Evolutionary conservation across 2,329 filamentous ascomycete species (phyloP), one percentile per base, ranked within the genome.

Genomic region (Lasiodiplodia theobromae): DNA sequence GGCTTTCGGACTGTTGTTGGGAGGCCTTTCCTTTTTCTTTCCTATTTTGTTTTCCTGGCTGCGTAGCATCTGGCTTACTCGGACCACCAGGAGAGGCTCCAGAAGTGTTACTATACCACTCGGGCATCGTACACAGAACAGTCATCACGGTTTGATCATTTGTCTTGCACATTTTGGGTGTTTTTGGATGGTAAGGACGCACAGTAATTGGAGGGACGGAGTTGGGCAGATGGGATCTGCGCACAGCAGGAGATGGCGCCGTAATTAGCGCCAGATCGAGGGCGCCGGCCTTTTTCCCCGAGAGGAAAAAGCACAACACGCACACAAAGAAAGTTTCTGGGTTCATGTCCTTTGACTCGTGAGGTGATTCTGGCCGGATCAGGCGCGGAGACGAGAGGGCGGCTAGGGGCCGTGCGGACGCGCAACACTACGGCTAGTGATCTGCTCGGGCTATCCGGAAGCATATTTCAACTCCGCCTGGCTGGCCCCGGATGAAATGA

Each of bases 221-320:
- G 49, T 56, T 47, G 63, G 12, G 18, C 14, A 12, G 52, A 47
- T 66, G 38, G 49, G 56, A 28, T 38, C 40, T 18, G 63, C 23
- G 52, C 44, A 47, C 44, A 16, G 51, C 63, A 56, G 51, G 63
- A 66, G 49, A 56, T 66, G 40, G 25, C 63, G 51, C 63, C 31
- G 63, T 66, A 56, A 66, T 66, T 56, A 66, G 63, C 51, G 63
- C 54, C 63, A 56, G 63, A 66, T 66, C 51, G 31, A 21, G 51
- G n/a, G 34, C 34, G 18, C 28, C n/a, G 60, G 28, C 40, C 6
- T 28, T 31, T 51, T 64, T 25, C 47, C 37, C 47, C 37, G 34
- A 51, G 60, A 64, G 60, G 60, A 49, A 64, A 64, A 64, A 64
- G 51, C 44, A 38, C 51, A 47, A 63, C 57, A 57, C 8, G 34